Evolutionary conservation across 495 filamentous ascomycete genomes (phyloP), one percentile per base, ranked within the genome.

Genomic region (Acidomyces sp.): DNA sequence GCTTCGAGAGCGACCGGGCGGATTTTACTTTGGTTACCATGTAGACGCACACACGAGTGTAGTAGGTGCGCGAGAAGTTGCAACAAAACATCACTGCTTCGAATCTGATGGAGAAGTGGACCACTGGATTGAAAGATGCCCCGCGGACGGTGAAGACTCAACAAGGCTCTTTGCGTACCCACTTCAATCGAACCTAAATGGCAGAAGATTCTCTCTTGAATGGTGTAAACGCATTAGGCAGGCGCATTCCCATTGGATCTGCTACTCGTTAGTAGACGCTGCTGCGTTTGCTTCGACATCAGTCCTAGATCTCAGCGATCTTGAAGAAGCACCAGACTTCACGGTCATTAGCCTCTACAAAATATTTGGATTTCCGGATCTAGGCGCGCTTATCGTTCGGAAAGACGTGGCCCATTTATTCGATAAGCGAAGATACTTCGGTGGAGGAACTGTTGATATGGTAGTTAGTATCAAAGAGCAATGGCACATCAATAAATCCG

Each of bases 371-470:
- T 94, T 94, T 51, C 88, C 88, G 0, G 84, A 96, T 53, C 62
- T 96, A 0, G 88, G 88, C 5, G 88, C 78, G 3, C 63, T 96
- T 55, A 80, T 96, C 37, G 78, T 95, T 6, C 71, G 80, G 29
- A 84, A 85, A 45, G 66, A 67, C 24, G 69, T 79, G n/a, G 74
- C 67, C 0, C 53, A 62, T 17, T 73, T 94, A 29, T 43, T 50
- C 35, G 58, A 63, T 27, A 62, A 66, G 18, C 72, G 85, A 30
- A 71, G 61, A 48, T 96, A 88, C 53, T 96, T 96, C 56, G 88
- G 88, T 2, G 88, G 88, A n/a, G 88, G 88, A 4, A 96, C 88
- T 0, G 87, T 94, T 1, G 86, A 93, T 47, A 80, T 90, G 71
- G 73, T 80, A 9, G 60, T 63, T 17, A 60, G 75, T 63, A 32